phyloP scores from a whole-genome alignment of 805 yeast species.

The Crinitomyces ghanaensis region DNA sequence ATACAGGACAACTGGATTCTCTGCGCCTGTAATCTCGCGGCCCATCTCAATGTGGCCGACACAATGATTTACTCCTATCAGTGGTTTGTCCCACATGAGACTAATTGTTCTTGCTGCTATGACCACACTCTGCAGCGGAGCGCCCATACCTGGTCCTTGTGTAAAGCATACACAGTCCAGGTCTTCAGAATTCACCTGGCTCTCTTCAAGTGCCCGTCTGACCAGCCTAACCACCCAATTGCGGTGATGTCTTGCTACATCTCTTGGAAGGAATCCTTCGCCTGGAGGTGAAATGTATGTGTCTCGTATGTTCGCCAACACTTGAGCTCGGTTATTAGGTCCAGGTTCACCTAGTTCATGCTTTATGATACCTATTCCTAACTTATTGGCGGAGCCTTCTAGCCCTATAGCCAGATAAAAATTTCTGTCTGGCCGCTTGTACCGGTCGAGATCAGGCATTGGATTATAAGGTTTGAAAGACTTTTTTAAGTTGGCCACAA shows the following conservation, averaged over 20 bases:
- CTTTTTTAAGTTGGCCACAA: too few species aligned
- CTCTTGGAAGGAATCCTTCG: conserved; percentile 93
- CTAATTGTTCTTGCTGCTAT: conserved; percentile 82
- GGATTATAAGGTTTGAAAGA: too few species aligned
- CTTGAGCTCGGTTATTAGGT: conserved; percentile 51
- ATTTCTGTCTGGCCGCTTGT: conserved; percentile 30
- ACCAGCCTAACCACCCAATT: conserved; percentile 85
- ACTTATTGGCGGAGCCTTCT: conserved; percentile 95
- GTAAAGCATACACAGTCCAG: conserved; percentile 70
- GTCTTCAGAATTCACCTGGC: conserved; percentile 39
- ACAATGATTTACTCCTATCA: conserved; percentile 95
- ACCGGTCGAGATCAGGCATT: conserved; percentile 36
- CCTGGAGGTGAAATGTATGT: conserved; percentile 97
- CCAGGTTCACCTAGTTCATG: conserved; percentile 55
- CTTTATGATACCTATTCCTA: conserved; percentile 85
- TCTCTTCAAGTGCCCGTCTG: conserved; percentile 49
- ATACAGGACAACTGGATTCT: conserved; percentile 91
- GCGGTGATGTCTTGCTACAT: conserved; percentile 92
- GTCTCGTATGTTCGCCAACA: conserved; percentile 84
- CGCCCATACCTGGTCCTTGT: conserved; percentile 99
- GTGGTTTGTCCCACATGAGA: conserved; percentile 68
- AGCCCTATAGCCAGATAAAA: conserved; percentile 64
- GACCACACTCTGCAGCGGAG: conserved; percentile 88
- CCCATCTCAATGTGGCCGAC: conserved; percentile 99
- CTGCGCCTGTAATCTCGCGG: conserved; percentile 93